Evolutionary conservation across 305 asterid genomes (phyloP), one percentile per base, ranked within the genome.

Genomic region (Fraxinus paxiana): DNA sequence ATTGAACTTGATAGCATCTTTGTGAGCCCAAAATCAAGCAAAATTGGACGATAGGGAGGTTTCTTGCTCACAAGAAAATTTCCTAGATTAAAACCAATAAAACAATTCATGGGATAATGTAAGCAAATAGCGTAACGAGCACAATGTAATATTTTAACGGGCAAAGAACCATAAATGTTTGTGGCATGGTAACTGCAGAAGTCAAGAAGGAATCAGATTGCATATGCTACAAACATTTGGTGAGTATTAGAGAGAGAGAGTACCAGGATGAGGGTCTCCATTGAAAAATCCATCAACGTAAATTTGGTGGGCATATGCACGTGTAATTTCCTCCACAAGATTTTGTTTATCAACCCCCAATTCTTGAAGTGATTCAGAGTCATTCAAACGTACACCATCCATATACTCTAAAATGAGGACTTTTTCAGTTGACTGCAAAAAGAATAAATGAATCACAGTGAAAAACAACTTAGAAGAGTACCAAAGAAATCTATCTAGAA

Each of bases 181-280:
- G 73, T 26, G 9, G 77, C 41, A 35, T 26, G 80, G 79, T 24
- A 61, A 76, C 77, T 0, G 37, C 33, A 31, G 78, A 56, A 72
- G 80, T 2, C 33, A 20, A 63, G 79, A 35, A 30, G 73, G 34
- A 82, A 79, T 63, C 31, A 75, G 46, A 76, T 31, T 63, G 82
- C 4, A 48, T 48, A 48, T 48, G 59, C 59, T 48, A 48, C 59
- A 15, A 48, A 48, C 59, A 48, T 48, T 15, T 48, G 59, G 59
- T 48, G 59, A n/a, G 59, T 20, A 48, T 48, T 4, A 48, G 20
- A 46, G 46, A 22, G 84, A 51, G 41, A 75, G 77, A 18, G 63
- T 89, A 96, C 99, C 99, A 80, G 99, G 99, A 84, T 96, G 99
- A 85, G 99, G 99, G 88, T 96, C 99, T 12, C 99, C 99, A 82